Base-by-base conservation (phyloP, 257 asterid species). In the Lycium barbarum region DNA sequence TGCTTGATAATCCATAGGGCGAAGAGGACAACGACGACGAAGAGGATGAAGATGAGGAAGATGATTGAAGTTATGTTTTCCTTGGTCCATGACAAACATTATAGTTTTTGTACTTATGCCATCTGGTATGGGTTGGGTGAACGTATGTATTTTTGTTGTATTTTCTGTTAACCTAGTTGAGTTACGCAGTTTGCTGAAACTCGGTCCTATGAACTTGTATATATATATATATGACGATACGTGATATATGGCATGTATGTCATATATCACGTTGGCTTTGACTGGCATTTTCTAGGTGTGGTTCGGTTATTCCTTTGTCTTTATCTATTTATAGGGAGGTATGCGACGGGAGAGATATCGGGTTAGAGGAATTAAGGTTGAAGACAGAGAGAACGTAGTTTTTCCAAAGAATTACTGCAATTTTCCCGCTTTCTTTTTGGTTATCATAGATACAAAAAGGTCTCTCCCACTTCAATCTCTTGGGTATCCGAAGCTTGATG, bases 11-110 rank as follows among this genome's bases (percentile, higher is more conserved):
- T 74, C 13, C 11, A 2, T 74, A 74, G 81, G 81, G 22, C 1
- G 81, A 74, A 22, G 81, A 74, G 20, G 81, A 54, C n/a, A n/a
- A n/a, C 3, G 80, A 74, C 0, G 59, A 72, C 4, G 82, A 74
- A 13, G 81, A 72, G 7, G 57, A 72, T 2, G 81, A 72, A 18
- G 38, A 72, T 0, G 80, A 72, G 17, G 80, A 47, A 20, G 80
- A 74, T 51, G 82, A 76, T 76, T 76, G 82, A 76, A 51, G 82
- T 47, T 26, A 14, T 76, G 47, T 53, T 72, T 45, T 11, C 55
- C 36, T 43, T 72, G 80, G 9, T 72, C 80, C 80, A 9, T 72
- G 58, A 43, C 57, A 53, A 51, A 51, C 82, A 76, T 53, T 17
- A 3, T 51, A 53, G 82, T 76, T 76, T 47, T 76, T 33, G 82